Conservation (phyloP, 345 rosid species). For the Pelargonium nanum region DNA sequence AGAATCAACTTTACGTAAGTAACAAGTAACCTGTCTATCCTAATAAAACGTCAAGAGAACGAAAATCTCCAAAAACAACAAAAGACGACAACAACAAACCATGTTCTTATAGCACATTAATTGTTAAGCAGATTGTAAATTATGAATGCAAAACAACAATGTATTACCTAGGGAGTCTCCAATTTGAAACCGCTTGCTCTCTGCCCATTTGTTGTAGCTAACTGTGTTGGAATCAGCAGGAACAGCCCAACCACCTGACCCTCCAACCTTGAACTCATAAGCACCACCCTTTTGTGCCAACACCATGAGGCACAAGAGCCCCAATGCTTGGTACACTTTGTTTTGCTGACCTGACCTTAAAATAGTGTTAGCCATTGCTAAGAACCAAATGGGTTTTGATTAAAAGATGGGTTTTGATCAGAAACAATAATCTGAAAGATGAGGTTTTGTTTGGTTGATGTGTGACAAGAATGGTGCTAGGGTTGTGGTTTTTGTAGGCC, state of each 20-base stretch:
- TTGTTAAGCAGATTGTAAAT: background rate
- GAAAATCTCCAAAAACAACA: too few relatives aligned
- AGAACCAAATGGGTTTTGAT: background rate
- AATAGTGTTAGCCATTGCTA: constrained; percentile 22
- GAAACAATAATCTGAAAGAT: background rate
- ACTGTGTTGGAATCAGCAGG: constrained; percentile 24
- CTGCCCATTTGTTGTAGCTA: constrained; percentile 60
- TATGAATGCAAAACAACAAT: background rate
- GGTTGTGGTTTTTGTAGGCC: constrained; percentile 49
- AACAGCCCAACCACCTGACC: constrained; percentile 50
- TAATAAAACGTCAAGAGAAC: too few relatives aligned
- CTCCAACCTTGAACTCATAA: constrained; percentile 52
- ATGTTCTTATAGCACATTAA: background rate
- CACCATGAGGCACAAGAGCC: constrained; percentile 29
- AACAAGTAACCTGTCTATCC: too few relatives aligned
- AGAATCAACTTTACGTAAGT: too few relatives aligned
- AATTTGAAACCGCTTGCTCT: constrained; percentile 52
- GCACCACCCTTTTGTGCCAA: constrained; percentile 35
- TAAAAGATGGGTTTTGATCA: background rate
- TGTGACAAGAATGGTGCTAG: constrained; percentile 12
- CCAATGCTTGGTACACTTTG: constrained; percentile 18
- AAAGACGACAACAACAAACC: too few relatives aligned
- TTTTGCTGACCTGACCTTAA: constrained; percentile 9
- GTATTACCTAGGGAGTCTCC: constrained; percentile 72
- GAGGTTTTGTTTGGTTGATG: too few relatives aligned